These are phyloP conservation scores for Elsinoe fawcettii DNA, from an alignment of 2,329 filamentous ascomycete species.

Conservation along the genomic window DNA sequence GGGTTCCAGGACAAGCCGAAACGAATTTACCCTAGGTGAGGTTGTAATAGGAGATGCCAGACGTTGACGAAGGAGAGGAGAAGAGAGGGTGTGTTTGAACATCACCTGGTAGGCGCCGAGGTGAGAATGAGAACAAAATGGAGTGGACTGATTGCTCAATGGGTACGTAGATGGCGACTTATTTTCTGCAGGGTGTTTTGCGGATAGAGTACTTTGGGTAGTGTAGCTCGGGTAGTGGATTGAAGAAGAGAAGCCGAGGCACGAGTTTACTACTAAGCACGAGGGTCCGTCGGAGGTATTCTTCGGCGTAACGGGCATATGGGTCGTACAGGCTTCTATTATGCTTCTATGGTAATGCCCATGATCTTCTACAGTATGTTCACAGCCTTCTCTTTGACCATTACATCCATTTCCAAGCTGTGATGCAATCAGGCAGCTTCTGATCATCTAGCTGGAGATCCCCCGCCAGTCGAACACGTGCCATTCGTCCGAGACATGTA, in stretches of 20 bases:
- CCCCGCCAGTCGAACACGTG: neutral
- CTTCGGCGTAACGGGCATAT: neutral
- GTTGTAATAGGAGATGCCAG: slow-evolving; percentile 16
- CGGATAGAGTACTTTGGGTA: neutral
- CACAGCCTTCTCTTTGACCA: neutral
- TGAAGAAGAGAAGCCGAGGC: slow-evolving; percentile 3
- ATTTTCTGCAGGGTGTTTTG: slow-evolving; percentile 12
- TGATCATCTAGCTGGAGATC: slow-evolving; percentile 11
- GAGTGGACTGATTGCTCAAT: slow-evolving; percentile 5
- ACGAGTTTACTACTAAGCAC: neutral
- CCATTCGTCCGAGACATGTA: slow-evolving; percentile 8
- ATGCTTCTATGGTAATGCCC: neutral
- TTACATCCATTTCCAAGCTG: neutral
- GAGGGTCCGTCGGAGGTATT: neutral
- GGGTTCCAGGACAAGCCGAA: neutral
- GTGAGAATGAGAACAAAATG: neutral
- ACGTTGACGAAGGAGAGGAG: slow-evolving; percentile 16
- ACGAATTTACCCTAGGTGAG: slow-evolving; percentile 15
- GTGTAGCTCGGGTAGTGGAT: slow-evolving; percentile 13
- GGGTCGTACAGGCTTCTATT: neutral
- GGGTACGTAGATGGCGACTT: slow-evolving; percentile 5
- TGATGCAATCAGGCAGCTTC: slow-evolving; percentile 1
- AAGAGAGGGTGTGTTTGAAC: slow-evolving; percentile 12
- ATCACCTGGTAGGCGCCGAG: slow-evolving; percentile 10
- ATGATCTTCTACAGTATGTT: neutral